These are phyloP conservation scores for Suillus weaverae DNA, from an alignment of 768 basidiomycete species.

Conservation along the genomic window DNA sequence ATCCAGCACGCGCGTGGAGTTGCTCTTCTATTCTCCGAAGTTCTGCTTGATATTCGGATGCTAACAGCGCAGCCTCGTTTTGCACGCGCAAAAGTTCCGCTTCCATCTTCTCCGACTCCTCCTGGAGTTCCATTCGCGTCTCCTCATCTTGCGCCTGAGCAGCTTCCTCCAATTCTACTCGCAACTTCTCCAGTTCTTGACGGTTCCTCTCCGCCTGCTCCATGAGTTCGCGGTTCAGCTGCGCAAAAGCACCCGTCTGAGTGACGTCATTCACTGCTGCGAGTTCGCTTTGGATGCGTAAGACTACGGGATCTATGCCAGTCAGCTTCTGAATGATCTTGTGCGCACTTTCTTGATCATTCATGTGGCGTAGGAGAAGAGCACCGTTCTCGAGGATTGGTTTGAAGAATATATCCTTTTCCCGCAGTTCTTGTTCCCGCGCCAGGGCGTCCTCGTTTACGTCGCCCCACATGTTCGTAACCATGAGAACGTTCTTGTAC, in stretches of 20 bases:
- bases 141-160: conserved; percentile 46
- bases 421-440: conserved; percentile 47
- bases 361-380: conserved; percentile 41
- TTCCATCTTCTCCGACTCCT: conserved; percentile 36
- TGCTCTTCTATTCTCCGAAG: conserved; percentile 36
- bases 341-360: conserved; percentile 44
- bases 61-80: conserved; percentile 30
- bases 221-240: conserved; percentile 49
- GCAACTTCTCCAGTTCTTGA: conserved; percentile 47
- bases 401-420: conserved; percentile 47
- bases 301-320: conserved; percentile 38
- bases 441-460: conserved; percentile 36
- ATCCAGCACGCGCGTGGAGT: conserved; percentile 31
- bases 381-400: conserved; percentile 48
- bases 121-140: conserved; percentile 44
- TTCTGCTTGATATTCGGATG: conserved; percentile 35
- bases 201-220: conserved; percentile 46
- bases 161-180: conserved; percentile 48
- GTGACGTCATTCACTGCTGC: conserved; percentile 47
- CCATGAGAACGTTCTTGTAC: conserved; percentile 49
- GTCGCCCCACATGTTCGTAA: conserved; percentile 55
- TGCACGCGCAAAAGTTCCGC: conserved; percentile 29
- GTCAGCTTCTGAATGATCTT: conserved; percentile 45
- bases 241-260: conserved; percentile 54
- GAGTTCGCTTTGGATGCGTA: conserved; percentile 58